Percentiles rank a stretch among this genome's conserved stretches.
These are phyloP conservation scores for Colletotrichum falcatum DNA, from an alignment of 2,329 filamentous ascomycete species.

Conservation along the genomic window DNA sequence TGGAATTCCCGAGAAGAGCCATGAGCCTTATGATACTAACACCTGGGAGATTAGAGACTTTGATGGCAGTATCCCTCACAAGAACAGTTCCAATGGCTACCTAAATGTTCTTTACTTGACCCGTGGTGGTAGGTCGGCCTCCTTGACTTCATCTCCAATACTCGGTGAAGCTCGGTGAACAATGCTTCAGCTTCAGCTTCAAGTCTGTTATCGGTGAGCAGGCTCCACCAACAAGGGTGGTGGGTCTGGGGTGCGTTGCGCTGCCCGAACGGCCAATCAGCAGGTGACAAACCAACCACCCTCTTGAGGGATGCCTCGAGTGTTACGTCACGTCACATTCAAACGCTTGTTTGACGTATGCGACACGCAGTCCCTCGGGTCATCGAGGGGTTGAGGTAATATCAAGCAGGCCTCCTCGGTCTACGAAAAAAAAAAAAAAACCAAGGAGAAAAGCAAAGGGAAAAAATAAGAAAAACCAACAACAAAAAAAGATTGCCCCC, in stretches of 20 bases:
- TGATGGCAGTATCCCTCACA: background rate
- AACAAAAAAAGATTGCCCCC: background rate
- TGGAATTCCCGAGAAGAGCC: background rate
- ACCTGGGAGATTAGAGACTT: background rate
- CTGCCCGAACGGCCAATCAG: constrained; percentile 25
- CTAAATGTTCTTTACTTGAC: background rate
- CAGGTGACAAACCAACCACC: constrained; percentile 16
- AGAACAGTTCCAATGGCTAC: background rate
- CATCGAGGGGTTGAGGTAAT: background rate
- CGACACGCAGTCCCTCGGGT: background rate
- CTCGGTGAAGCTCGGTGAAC: constrained; percentile 19
- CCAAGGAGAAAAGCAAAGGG: too few species aligned
- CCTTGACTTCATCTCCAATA: background rate
- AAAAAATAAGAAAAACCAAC: too few species aligned
- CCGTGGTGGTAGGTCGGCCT: background rate
- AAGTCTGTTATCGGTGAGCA: constrained; percentile 7
- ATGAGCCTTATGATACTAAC: background rate
- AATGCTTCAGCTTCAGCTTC: background rate
- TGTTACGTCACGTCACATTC: constrained; percentile 7
- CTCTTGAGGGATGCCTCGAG: background rate
- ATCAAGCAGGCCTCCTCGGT: background rate
- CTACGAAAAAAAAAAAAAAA: too few species aligned
- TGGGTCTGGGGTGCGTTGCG: constrained; percentile 26
- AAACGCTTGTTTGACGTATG: constrained; percentile 17
- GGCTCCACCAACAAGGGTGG: constrained; percentile 12